phyloP scores from a whole-genome alignment of 257 asterid genomes.

The Handroanthus guayacan region DNA sequence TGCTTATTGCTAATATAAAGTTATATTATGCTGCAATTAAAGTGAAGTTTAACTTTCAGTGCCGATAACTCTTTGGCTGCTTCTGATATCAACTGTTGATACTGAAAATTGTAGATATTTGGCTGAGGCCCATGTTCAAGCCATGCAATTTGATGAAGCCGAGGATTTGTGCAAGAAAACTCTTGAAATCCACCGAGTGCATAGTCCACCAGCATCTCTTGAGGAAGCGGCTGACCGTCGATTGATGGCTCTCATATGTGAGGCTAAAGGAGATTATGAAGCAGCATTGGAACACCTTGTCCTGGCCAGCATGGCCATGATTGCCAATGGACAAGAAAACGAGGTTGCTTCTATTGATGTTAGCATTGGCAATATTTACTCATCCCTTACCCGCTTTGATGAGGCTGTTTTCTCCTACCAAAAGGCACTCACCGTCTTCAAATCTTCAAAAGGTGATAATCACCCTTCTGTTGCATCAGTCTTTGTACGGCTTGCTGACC shows the following conservation, averaged over 20 bases:
- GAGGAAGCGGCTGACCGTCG: slow-evolving; percentile 99
- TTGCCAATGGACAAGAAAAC: slow-evolving; percentile 90
- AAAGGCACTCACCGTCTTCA: slow-evolving; percentile 96
- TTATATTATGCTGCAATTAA: neutral
- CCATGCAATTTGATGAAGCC: slow-evolving; percentile 97
- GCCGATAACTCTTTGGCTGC: slow-evolving; percentile 12
- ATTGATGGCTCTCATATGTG: slow-evolving; percentile 95
- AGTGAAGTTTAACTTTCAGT: neutral
- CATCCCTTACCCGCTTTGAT: slow-evolving; percentile 91
- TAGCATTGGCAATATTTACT: slow-evolving; percentile 91
- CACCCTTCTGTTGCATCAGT: slow-evolving; percentile 98
- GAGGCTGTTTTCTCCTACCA: slow-evolving; percentile 99
- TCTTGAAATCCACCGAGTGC: slow-evolving; percentile 96
- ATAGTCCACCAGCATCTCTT: slow-evolving; percentile 98
- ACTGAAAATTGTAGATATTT: slow-evolving; percentile 65
- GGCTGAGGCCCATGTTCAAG: slow-evolving; percentile 98
- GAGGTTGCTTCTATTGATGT: slow-evolving; percentile 97
- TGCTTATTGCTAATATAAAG: neutral
- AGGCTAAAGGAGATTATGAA: slow-evolving; percentile 94
- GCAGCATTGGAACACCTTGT: slow-evolving; percentile 97
- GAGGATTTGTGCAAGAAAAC: slow-evolving; percentile 84
- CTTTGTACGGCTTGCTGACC: slow-evolving; percentile 85
- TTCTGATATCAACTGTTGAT: slow-evolving; percentile 16
- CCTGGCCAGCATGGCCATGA: slow-evolving; percentile 98
- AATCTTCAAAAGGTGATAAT: slow-evolving; percentile 95